phyloP scores from a whole-genome alignment of 2,329 filamentous ascomycete species.

The Claviceps cyperi region DNA sequence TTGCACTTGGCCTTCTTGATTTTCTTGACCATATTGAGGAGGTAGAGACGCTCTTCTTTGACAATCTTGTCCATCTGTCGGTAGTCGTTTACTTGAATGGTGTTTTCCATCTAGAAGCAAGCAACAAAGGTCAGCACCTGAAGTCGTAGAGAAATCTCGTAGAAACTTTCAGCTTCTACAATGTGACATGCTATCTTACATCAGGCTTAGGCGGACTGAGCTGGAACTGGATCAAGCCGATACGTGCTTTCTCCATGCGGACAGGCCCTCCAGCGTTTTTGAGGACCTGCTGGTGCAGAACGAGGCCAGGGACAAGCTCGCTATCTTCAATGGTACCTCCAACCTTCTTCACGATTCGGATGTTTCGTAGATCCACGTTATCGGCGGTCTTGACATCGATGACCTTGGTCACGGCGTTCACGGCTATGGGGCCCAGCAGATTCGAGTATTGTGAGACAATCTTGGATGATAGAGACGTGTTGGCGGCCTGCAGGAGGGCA shows the following conservation, averaged over 20 bases:
- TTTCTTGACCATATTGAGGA: constrained; percentile 98
- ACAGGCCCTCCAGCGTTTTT: constrained; percentile 86
- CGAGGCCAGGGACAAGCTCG: constrained; percentile 88
- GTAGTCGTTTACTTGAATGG: constrained; percentile 98
- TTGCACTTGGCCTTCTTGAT: constrained; percentile 99
- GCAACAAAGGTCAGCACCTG: not conserved
- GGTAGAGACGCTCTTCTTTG: constrained; percentile 95
- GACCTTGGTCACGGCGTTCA: constrained; percentile 88
- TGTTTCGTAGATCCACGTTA: constrained; percentile 93
- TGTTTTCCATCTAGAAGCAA: constrained; percentile 77
- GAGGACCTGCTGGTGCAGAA: constrained; percentile 81
- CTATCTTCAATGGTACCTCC: constrained; percentile 97
- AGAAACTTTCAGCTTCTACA: not conserved
- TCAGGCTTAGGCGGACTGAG: constrained; percentile 96
- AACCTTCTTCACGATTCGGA: constrained; percentile 92
- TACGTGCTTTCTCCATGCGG: constrained; percentile 93
- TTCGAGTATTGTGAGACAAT: constrained; percentile 97
- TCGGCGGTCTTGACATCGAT: constrained; percentile 93
- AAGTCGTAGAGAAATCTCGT: not conserved
- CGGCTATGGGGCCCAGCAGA: constrained; percentile 90
- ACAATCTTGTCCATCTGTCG: constrained; percentile 99
- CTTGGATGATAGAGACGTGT: constrained; percentile 94
- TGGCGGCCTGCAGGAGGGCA: constrained; percentile 87
- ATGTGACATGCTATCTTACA: constrained; percentile 34
- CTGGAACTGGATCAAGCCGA: constrained; percentile 97